A percentile compares a stretch with the other conserved stretches of the same genome.
These are phyloP conservation scores for Lotus japonicus DNA, from an alignment of 306 rosid species.

Conservation along the genomic window DNA sequence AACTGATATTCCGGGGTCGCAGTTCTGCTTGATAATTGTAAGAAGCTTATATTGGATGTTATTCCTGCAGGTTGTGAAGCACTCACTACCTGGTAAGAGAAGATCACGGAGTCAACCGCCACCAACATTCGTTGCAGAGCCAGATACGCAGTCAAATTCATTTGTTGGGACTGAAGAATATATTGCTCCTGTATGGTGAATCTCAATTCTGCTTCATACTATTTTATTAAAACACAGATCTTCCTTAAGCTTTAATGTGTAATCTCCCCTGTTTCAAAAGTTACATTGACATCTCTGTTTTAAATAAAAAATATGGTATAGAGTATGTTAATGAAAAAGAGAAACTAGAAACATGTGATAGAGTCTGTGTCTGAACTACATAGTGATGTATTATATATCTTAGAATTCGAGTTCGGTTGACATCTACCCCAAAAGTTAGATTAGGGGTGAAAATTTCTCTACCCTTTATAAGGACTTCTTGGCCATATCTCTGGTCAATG, in stretches of 20 bases:
- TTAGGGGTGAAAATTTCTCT: no score
- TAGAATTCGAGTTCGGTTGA: no score
- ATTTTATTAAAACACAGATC: not conserved
- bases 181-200: conserved; percentile 86
- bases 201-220: conserved; percentile 22
- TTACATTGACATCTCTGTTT: not conserved
- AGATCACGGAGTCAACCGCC: conserved; percentile 57
- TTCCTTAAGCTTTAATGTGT: not conserved
- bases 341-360: no score
- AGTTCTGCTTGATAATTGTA: conserved; percentile 11
- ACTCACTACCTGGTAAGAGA: conserved; percentile 34
- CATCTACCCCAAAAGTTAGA: no score
- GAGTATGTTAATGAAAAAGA: no score
- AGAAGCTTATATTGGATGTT: conserved; percentile 13
- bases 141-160: conserved; percentile 65
- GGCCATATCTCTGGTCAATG: no score
- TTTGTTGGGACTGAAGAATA: conserved; percentile 98
- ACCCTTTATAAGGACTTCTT: no score
- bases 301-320: not conserved
- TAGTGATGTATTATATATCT: no score
- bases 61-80: conserved; percentile 54
- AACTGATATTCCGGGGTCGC: not conserved
- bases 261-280: not conserved
- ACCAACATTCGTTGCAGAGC: conserved; percentile 75
- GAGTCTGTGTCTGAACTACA: no score